Evolutionary conservation across 2,329 filamentous ascomycete genomes (phyloP).

Genomic region (Colletotrichum phormii): DNA sequence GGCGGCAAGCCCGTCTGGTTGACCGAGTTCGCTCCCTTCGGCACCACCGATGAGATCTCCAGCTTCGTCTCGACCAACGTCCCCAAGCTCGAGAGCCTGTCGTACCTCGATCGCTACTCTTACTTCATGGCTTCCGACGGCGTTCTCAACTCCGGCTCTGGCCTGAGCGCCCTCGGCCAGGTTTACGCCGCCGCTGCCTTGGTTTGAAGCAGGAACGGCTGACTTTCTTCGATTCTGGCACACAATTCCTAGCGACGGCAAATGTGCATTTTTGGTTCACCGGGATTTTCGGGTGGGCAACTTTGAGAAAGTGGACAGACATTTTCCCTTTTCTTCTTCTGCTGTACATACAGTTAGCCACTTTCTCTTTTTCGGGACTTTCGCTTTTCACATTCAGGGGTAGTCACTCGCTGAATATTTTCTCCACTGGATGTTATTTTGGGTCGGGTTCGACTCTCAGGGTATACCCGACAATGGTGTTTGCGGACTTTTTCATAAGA

Average conservation of each 20-base stretch:
- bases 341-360: slow-evolving; percentile 47
- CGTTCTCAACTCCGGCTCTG: slow-evolving; percentile 53
- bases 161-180: slow-evolving; percentile 60
- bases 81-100: slow-evolving; percentile 59
- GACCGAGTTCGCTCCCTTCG: slow-evolving; percentile 71
- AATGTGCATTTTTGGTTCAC: not conserved
- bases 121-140: slow-evolving; percentile 65
- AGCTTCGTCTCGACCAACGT: slow-evolving; percentile 63
- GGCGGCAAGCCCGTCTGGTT: slow-evolving; percentile 67
- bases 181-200: slow-evolving; percentile 60
- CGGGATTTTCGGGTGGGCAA: not conserved
- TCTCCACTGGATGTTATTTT: slow-evolving; percentile 35
- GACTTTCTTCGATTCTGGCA: slow-evolving; percentile 15
- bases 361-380: slow-evolving; percentile 35
- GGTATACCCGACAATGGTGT: slow-evolving; percentile 36
- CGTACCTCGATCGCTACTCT: slow-evolving; percentile 66
- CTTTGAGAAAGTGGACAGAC: not conserved
- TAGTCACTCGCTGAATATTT: slow-evolving; percentile 35
- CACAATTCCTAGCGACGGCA: not conserved
- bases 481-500: slow-evolving; percentile 32
- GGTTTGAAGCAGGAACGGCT: not conserved
- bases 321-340: slow-evolving; percentile 43
- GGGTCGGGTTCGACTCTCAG: slow-evolving; percentile 29
- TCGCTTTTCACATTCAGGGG: slow-evolving; percentile 37
- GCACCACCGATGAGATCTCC: slow-evolving; percentile 54